Evolutionary conservation across 2,329 filamentous ascomycete species (phyloP).

Genomic region (Fusarium compactum): DNA sequence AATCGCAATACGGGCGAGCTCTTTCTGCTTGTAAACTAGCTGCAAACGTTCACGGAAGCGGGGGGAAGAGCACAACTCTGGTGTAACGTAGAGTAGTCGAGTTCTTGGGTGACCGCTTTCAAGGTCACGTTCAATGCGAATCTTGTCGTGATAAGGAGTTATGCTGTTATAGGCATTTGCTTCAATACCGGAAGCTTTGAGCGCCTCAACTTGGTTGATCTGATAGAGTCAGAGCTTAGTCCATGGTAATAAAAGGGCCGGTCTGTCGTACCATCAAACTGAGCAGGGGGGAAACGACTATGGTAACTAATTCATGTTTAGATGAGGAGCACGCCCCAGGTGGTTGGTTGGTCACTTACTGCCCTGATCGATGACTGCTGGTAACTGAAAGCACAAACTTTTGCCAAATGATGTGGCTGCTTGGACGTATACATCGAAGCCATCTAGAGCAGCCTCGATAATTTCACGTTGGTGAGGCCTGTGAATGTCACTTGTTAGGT

Average conservation of each 20-base stretch:
- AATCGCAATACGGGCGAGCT: constrained; percentile 88
- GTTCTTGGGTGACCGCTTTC: constrained; percentile 87
- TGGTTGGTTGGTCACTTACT: constrained; percentile 67
- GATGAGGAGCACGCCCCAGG: not conserved
- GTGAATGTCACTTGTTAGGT: constrained; percentile 9
- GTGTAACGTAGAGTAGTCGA: constrained; percentile 91
- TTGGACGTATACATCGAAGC: constrained; percentile 93
- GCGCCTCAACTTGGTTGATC: constrained; percentile 91
- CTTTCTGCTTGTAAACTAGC: constrained; percentile 80
- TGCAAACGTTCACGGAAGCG: constrained; percentile 80
- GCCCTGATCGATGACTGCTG: constrained; percentile 87
- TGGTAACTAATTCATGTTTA: constrained; percentile 71
- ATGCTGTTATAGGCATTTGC: constrained; percentile 91
- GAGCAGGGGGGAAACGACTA: constrained; percentile 89
- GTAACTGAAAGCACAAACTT: constrained; percentile 91
- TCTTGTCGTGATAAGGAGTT: constrained; percentile 73
- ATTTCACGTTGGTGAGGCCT: constrained; percentile 90
- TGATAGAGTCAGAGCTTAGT: constrained; percentile 51
- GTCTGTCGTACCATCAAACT: constrained; percentile 79
- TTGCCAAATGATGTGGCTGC: constrained; percentile 93
- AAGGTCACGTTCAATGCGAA: constrained; percentile 81
- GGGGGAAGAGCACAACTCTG: constrained; percentile 84
- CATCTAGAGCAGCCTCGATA: constrained; percentile 81
- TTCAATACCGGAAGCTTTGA: constrained; percentile 78
- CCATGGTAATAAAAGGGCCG: not conserved